These are phyloP conservation scores for Aspergillus versicolor DNA, from an alignment of 2,329 filamentous ascomycete species.

Conservation along the genomic window DNA sequence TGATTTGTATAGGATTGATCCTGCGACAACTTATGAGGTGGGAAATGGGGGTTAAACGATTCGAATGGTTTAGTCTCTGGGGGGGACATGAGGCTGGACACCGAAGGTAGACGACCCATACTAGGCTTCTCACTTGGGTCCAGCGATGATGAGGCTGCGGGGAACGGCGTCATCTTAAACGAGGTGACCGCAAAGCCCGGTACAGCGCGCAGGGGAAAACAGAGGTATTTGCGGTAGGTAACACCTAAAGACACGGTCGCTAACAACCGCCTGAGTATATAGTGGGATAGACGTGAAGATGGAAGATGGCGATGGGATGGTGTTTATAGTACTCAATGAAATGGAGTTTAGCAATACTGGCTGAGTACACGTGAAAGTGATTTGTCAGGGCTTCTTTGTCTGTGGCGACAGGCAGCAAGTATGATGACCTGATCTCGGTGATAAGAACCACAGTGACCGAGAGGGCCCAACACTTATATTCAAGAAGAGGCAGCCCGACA, in stretches of 20 bases:
- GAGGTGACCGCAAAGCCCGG: background rate
- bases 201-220: background rate
- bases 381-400: slow-evolving; percentile 28
- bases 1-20: slow-evolving; percentile 29
- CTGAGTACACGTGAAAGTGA: slow-evolving; percentile 25
- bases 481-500: background rate
- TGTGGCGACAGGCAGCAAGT: slow-evolving; percentile 23
- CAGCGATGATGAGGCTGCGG: slow-evolving; percentile 22
- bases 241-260: background rate
- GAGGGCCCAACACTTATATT: slow-evolving; percentile 4
- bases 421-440: slow-evolving; percentile 18
- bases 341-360: slow-evolving; percentile 17
- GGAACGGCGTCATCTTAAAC: slow-evolving; percentile 29
- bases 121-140: slow-evolving; percentile 26
- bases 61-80: slow-evolving; percentile 53
- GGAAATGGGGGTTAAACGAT: slow-evolving; percentile 38
- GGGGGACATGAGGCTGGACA: slow-evolving; percentile 48
- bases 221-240: background rate
- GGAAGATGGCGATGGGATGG: slow-evolving; percentile 10
- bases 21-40: slow-evolving; percentile 29
- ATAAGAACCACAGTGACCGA: slow-evolving; percentile 21
- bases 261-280: slow-evolving; percentile 1
- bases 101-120: slow-evolving; percentile 45
- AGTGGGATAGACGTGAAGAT: background rate
- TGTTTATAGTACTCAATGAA: slow-evolving; percentile 25